A percentile compares a stretch with the other conserved stretches of the same genome.
Conservation (phyloP, 345 rosid genomes). For the Eucalyptus sp. region DNA sequence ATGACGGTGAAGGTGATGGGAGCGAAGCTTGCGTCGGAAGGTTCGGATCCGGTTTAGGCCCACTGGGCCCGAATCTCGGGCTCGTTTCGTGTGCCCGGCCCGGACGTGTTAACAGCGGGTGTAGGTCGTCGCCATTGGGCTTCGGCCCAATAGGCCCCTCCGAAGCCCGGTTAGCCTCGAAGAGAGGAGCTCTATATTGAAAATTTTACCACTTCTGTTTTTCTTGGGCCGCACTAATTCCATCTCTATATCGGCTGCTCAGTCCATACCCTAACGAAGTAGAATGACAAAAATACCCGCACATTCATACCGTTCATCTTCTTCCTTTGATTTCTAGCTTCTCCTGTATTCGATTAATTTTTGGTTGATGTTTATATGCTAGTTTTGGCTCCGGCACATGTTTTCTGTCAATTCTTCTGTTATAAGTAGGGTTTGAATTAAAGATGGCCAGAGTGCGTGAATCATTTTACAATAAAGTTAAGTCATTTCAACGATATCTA, state of each 20-base stretch:
- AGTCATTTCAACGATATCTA: not conserved
- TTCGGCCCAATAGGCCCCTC: not conserved
- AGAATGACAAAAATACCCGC: not conserved
- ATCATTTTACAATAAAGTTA: not conserved
- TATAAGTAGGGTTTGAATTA: not conserved
- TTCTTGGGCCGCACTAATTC: not conserved
- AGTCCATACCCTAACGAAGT: not conserved
- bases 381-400: not conserved
- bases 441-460: not conserved
- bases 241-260: not conserved
- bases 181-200: not conserved
- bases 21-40: not conserved
- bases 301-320: not conserved
- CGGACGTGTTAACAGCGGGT: no score
- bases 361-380: not conserved
- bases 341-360: not conserved
- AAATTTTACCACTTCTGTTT: not conserved
- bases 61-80: not conserved
- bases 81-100: no score
- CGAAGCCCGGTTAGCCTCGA: not conserved
- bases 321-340: not conserved
- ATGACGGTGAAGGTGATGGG: not conserved
- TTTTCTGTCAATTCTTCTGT: not conserved
- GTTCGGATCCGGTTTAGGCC: not conserved
- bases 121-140: not conserved